Evolutionary conservation across 371 early-diverging fungal species (phyloP).

Genomic region (Fennellomyces sp.): DNA sequence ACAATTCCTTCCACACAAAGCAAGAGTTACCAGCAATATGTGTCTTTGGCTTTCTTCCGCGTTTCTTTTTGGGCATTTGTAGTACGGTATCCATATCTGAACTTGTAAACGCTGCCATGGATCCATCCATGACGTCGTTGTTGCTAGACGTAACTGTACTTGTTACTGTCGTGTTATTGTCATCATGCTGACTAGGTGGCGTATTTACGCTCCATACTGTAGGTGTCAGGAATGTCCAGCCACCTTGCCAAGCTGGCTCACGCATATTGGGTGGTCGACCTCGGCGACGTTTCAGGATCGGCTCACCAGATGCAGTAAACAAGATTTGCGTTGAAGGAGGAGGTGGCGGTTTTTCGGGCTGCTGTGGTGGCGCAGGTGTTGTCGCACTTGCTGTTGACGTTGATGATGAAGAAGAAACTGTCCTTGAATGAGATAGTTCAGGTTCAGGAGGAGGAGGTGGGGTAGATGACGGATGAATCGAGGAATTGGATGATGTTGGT

Average conservation of each 20-base stretch:
- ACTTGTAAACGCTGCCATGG: conserved; percentile 46
- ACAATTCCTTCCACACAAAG: conserved; percentile 45
- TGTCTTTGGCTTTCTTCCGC: conserved; percentile 51
- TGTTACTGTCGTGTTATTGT: conserved; percentile 1
- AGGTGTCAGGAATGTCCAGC: conserved; percentile 49
- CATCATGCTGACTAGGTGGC: conserved; percentile 5
- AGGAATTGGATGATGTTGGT: not conserved
- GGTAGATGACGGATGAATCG: not conserved
- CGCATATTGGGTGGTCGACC: conserved; percentile 40
- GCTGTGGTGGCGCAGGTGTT: not conserved
- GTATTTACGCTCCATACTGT: conserved; percentile 47
- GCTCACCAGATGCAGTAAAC: conserved; percentile 31
- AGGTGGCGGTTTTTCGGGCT: not conserved
- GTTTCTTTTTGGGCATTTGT: conserved; percentile 44
- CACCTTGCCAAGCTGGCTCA: conserved; percentile 33
- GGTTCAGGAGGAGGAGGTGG: conserved; percentile 1
- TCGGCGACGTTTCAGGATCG: conserved; percentile 45
- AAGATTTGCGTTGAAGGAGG: conserved; percentile 32
- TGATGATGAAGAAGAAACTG: not conserved
- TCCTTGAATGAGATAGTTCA: conserved; percentile 1
- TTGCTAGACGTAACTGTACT: not conserved
- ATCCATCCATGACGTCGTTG: conserved; percentile 22
- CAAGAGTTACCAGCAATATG: conserved; percentile 53
- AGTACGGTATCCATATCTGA: conserved; percentile 39
- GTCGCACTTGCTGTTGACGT: not conserved